A percentile compares a stretch with the other conserved stretches of the same genome.
Conservation (phyloP, 495 filamentous ascomycete species). For the Penicillium angulare region DNA sequence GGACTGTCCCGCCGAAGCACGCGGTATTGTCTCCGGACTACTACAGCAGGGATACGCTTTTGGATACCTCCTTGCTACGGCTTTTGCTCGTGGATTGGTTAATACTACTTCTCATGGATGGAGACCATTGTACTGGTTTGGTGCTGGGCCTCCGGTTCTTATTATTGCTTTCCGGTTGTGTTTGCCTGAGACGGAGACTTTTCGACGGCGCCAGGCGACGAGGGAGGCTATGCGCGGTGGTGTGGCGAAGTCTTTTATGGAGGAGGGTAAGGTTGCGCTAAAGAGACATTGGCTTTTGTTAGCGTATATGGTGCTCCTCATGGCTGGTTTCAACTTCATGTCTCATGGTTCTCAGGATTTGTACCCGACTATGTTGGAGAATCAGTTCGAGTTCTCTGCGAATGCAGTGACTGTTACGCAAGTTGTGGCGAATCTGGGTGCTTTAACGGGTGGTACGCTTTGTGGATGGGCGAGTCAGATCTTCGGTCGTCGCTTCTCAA, state of each 20-base stretch:
- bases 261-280: slow-evolving; percentile 73
- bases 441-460: slow-evolving; percentile 72
- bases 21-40: slow-evolving; percentile 77
- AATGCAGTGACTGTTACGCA: slow-evolving; percentile 79
- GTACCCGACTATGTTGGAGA: slow-evolving; percentile 80
- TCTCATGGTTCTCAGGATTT: slow-evolving; percentile 90
- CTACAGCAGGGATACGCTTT: slow-evolving; percentile 89
- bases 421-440: slow-evolving; percentile 81
- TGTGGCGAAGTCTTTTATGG: slow-evolving; percentile 61
- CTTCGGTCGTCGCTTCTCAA: slow-evolving; percentile 78
- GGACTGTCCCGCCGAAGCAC: slow-evolving; percentile 70
- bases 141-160: slow-evolving; percentile 72
- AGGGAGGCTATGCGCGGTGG: slow-evolving; percentile 47
- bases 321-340: slow-evolving; percentile 94
- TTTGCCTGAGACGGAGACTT: slow-evolving; percentile 74
- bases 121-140: slow-evolving; percentile 88
- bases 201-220: slow-evolving; percentile 58
- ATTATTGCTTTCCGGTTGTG: slow-evolving; percentile 76
- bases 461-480: slow-evolving; percentile 78
- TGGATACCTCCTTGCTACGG: slow-evolving; percentile 78
- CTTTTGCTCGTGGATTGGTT: slow-evolving; percentile 71
- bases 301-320: slow-evolving; percentile 76
- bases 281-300: slow-evolving; percentile 77
- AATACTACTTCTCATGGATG: slow-evolving; percentile 71
- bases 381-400: slow-evolving; percentile 70